Evolutionary conservation across 2,329 filamentous ascomycete genomes (phyloP), one percentile per base, ranked within the genome.

Genomic region (Colletotrichum kahawae): DNA sequence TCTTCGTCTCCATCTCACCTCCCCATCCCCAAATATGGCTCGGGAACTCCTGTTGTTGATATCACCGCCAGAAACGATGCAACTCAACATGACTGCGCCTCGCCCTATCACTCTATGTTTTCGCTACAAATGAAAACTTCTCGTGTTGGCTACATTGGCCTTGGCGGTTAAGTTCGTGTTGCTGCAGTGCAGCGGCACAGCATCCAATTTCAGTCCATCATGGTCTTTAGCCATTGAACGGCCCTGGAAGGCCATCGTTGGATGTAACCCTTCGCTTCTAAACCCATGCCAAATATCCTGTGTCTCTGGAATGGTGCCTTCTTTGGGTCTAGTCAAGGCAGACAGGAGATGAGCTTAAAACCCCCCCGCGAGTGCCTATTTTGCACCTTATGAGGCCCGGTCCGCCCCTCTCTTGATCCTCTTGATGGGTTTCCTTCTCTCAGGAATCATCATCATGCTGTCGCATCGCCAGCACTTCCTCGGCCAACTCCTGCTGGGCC

Each of bases 401-500:
- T 56, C 27, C 10, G 21, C 57, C 48, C 67, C 24, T 33, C 13
- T 18, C 48, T 24, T n/a, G 27, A 51, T 18, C 16, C 4, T 38
- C 18, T 12, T 12, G 18, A 10, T 18, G 1, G 16, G 38, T 29
- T 54, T 10, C 18, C 7, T 5, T n/a, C 21, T 63, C 12, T 3
- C n/a, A 18, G 24, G 7, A 16, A 13, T 31, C 31, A 33, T 34
- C 43, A 31, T 16, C 4, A 70, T 74, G 67, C 29, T 27, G 6
- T 65, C 9, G n/a, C 59, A 34, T 89, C 2, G 88, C 88, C 0
- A 90, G 88, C 77, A 90, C 91, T 77, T 88, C 87, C 77, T 91
- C 88, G 13, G 71, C 29, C 59, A 18, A 21, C 21, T 16, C 31
- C 38, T 71, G 5, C 16, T 75, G 7, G 13, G 63, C n/a, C 38